Evolutionary conservation across 768 basidiomycete species (phyloP).

Genomic region (Suillus cothurnatus): DNA sequence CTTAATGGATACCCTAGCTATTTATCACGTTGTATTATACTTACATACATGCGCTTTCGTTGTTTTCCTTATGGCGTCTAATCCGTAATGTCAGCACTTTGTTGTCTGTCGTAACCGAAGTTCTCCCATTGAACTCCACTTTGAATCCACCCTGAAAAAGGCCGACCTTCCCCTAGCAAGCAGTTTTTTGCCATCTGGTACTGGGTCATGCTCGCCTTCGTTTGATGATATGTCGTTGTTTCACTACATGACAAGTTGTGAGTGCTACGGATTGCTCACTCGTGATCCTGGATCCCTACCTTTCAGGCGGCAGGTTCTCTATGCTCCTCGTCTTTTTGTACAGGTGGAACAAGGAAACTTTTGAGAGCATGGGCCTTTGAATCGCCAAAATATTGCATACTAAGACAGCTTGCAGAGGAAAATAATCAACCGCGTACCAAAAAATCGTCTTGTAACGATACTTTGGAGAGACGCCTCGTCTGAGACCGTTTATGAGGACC

Average conservation of each 20-base stretch:
- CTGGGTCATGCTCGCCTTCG: slow-evolving; percentile 42
- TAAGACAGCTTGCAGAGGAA: not conserved
- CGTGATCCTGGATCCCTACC: slow-evolving; percentile 12
- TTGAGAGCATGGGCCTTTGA: slow-evolving; percentile 53
- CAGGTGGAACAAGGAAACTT: slow-evolving; percentile 54
- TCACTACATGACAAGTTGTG: slow-evolving; percentile 15
- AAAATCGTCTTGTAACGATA: slow-evolving; percentile 64
- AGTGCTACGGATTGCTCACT: not conserved
- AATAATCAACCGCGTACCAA: slow-evolving; percentile 43
- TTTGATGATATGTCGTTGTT: slow-evolving; percentile 44
- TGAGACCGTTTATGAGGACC: slow-evolving; percentile 77
- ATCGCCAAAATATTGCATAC: not conserved
- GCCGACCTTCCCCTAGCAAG: slow-evolving; percentile 45
- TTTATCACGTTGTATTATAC: not conserved
- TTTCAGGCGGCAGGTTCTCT: slow-evolving; percentile 14
- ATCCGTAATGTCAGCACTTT: slow-evolving; percentile 5
- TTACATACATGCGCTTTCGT: not conserved
- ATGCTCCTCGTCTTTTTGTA: slow-evolving; percentile 33
- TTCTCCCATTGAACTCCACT: slow-evolving; percentile 56
- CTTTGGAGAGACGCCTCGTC: slow-evolving; percentile 74
- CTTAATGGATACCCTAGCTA: slow-evolving; percentile 2
- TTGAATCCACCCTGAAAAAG: slow-evolving; percentile 65
- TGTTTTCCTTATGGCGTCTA: slow-evolving; percentile 1
- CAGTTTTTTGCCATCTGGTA: slow-evolving; percentile 56
- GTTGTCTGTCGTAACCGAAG: slow-evolving; percentile 38